phyloP scores from a whole-genome alignment of 306 rosid genomes.

The Trifolium pratense region DNA sequence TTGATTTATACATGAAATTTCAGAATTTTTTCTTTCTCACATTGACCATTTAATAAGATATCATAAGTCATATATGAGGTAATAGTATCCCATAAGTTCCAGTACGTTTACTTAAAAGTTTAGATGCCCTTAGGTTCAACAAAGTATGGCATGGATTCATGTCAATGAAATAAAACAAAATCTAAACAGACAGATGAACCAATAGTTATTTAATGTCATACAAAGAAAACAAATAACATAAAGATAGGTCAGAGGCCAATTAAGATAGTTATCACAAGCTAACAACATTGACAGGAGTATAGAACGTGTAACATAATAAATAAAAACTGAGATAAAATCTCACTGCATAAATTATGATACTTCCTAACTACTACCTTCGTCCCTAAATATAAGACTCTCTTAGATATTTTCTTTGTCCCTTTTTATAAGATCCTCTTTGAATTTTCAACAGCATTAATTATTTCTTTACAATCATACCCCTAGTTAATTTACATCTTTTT shows the following conservation, averaged over 20 bases:
- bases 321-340: conserved; percentile 7
- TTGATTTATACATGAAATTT: conserved; percentile 15
- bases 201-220: conserved; percentile 3
- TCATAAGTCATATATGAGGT: neutral
- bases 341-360: conserved; percentile 6
- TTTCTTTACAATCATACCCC: no score
- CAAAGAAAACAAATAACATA: conserved; percentile 22
- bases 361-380: neutral
- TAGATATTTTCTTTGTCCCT: no score
- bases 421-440: no score
- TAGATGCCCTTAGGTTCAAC: neutral
- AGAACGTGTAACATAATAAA: neutral
- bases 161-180: conserved; percentile 14
- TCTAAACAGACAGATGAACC: conserved; percentile 24
- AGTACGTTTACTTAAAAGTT: conserved; percentile 6
- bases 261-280: conserved; percentile 29
- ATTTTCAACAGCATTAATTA: no score
- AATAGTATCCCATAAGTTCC: conserved; percentile 27
- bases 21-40: conserved; percentile 1
- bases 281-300: conserved; percentile 7
- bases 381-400: no score
- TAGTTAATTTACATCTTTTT: no score
- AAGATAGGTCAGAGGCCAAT: conserved; percentile 9
- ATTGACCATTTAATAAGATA: conserved; percentile 14
- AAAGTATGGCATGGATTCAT: conserved; percentile 19